Evolutionary conservation across 2,329 filamentous ascomycete genomes (phyloP).

Genomic region (Helotiales sp.): DNA sequence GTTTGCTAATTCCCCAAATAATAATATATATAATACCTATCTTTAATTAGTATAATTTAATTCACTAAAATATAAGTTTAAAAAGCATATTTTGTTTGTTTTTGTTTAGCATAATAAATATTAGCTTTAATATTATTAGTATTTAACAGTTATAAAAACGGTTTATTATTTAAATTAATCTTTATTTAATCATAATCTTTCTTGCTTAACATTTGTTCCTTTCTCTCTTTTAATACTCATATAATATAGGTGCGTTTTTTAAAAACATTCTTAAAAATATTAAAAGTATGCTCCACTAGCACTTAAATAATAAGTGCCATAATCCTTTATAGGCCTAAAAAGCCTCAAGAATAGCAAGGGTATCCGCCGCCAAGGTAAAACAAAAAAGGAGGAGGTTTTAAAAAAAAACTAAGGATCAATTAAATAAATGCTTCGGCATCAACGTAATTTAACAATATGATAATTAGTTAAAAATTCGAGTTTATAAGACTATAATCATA

Average conservation of each 20-base stretch:
- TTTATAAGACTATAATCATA: too few species aligned
- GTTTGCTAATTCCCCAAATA: conserved; percentile 24
- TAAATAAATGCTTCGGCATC: conserved; percentile 12
- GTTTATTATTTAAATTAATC: conserved; percentile 28
- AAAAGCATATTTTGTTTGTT: conserved; percentile 30
- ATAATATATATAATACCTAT: conserved; percentile 18
- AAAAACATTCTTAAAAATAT: conserved; percentile 21
- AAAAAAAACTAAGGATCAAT: conserved; percentile 13
- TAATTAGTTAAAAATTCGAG: background rate
- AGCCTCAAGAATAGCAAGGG: background rate
- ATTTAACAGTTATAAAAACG: conserved; percentile 27
- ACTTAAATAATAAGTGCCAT: conserved; percentile 22
- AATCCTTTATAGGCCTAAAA: conserved; percentile 8
- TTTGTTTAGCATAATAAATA: conserved; percentile 35
- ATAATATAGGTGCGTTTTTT: conserved; percentile 15
- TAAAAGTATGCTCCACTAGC: conserved; percentile 17
- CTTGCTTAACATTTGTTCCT: conserved; percentile 21
- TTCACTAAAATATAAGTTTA: background rate
- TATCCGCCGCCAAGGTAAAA: conserved; percentile 9
- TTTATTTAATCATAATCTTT: conserved; percentile 27
- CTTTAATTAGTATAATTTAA: background rate
- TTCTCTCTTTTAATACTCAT: conserved; percentile 26
- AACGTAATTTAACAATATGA: conserved; percentile 1
- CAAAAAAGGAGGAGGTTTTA: conserved; percentile 12
- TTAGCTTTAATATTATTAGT: conserved; percentile 32